Base-by-base conservation (phyloP, 1,139 yeast genomes). In the Scheffersomyces titani region DNA sequence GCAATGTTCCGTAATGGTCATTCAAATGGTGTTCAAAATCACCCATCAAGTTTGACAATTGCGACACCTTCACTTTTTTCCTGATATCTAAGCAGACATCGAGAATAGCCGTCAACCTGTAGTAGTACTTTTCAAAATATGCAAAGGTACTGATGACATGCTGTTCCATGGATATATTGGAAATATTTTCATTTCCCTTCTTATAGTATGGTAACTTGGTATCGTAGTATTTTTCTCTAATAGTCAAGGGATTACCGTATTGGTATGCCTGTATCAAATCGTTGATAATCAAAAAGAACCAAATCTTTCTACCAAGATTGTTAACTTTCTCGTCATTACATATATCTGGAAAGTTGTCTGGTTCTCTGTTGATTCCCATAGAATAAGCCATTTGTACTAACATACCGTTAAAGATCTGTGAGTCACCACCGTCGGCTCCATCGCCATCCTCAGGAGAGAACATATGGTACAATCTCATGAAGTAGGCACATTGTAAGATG, bases 401-500 rank as follows among this genome's bases (percentile, higher is more conserved):
- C 47, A 79, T 58, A 0, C 81, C 81, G 50, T 70, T 74, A 60
- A 71, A 70, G 1, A 75, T 70, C 52, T 70, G 72, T 0, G 82
- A 73, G 59, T 80, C 85, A 0, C 78, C 79, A 6, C 82, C 81
- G 60, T 78, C 82, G 0, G 78, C 73, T 6, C 77, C 80, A 58
- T 78, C 81, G 5, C 86, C 85, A 62, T 82, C 86, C 63, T 83
- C 86, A 1, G 86, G 86, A 0, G 86, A 77, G 61, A 72, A 68
- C 18, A 67, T 63, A 51, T 76, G 77, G 63, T 82, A 83, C 19
- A 73, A 59, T 53, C 81, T 70, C 54, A 74, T 61, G 54, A 73
- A 66, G 16, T 77, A 63, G 0, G 80, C 74, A 53, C 84, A 78
- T 62, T 85, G 88, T 44, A 86, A 71, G 5, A 84, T 77, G 0